These are phyloP conservation scores for Corymbia maculata DNA, from an alignment of 345 rosid species.

Conservation along the genomic window DNA sequence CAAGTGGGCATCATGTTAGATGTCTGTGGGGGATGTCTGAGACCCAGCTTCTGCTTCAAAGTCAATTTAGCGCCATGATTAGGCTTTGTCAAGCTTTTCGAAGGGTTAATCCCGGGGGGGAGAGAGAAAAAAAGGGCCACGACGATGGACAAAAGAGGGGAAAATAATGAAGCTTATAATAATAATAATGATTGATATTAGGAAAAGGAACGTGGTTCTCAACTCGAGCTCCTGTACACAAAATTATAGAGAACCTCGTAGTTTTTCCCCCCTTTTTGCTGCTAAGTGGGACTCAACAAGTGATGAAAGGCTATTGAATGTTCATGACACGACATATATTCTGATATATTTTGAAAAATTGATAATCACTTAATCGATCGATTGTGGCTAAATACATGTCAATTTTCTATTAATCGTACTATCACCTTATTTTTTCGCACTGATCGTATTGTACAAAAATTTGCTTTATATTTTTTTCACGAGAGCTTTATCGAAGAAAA, in stretches of 20 bases:
- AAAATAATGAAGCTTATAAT: slow-evolving; percentile 5
- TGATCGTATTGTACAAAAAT: not conserved
- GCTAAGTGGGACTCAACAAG: not conserved
- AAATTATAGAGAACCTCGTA: not conserved
- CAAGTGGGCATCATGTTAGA: slow-evolving; percentile 16
- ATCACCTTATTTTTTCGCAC: not conserved
- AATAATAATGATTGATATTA: not conserved
- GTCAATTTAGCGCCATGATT: slow-evolving; percentile 37
- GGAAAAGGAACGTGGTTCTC: not conserved
- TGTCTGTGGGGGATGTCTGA: not conserved
- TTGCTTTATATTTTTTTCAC: not conserved
- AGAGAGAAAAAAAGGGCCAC: not conserved
- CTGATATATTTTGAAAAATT: not conserved
- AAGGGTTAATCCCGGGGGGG: slow-evolving; percentile 4
- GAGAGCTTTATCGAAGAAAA: not conserved
- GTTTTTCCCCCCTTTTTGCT: not conserved
- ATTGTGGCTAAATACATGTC: not conserved
- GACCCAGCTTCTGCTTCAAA: slow-evolving; percentile 2
- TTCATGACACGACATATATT: not conserved
- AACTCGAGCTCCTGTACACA: not conserved
- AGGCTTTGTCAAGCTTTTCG: slow-evolving; percentile 21
- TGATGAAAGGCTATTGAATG: not conserved
- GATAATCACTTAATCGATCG: not conserved
- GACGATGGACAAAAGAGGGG: slow-evolving; percentile 8
- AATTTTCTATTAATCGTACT: not conserved